Evolutionary conservation across 1,284 basidiomycete species (phyloP).

Genomic region (Cutaneotrichosporon spelunceum): DNA sequence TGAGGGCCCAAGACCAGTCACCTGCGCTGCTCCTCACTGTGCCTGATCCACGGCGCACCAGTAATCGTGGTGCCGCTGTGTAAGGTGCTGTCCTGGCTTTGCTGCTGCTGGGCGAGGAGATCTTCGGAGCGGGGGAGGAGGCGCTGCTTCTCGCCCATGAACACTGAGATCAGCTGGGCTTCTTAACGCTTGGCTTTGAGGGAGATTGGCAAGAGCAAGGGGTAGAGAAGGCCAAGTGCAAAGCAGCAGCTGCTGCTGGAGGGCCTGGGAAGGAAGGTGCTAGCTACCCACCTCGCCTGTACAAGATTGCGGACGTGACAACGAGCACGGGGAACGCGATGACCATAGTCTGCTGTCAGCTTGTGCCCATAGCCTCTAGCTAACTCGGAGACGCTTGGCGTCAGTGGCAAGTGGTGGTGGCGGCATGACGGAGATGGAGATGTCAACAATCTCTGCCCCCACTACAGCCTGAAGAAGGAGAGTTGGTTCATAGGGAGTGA

Average conservation of each 20-base stretch:
- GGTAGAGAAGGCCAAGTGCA: background rate
- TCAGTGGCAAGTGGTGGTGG: constrained; percentile 36
- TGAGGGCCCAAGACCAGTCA: background rate
- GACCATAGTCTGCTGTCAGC: constrained; percentile 41
- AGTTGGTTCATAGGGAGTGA: background rate
- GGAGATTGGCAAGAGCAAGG: too few relatives aligned
- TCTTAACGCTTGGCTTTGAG: background rate
- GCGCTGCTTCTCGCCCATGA: constrained; percentile 46
- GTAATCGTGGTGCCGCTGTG: constrained; percentile 24
- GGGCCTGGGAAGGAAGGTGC: background rate
- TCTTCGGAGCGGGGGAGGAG: constrained; percentile 27
- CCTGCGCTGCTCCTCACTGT: constrained; percentile 7
- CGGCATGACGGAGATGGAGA: background rate
- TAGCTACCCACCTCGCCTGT: constrained; percentile 40
- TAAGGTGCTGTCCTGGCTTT: constrained; percentile 15
- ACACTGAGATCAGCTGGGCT: constrained; percentile 26
- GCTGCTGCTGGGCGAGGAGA: constrained; percentile 9
- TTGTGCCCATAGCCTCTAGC: background rate
- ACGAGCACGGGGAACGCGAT: constrained; percentile 47
- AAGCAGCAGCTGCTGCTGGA: background rate
- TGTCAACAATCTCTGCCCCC: background rate
- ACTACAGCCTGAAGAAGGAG: too few relatives aligned
- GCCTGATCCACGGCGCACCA: constrained; percentile 32
- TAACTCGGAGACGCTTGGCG: constrained; percentile 43
- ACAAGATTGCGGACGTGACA: constrained; percentile 47